Evolutionary conservation across 2,329 filamentous ascomycete genomes (phyloP), one percentile per base, ranked within the genome.

Genomic region (Aspergillus sojae): DNA sequence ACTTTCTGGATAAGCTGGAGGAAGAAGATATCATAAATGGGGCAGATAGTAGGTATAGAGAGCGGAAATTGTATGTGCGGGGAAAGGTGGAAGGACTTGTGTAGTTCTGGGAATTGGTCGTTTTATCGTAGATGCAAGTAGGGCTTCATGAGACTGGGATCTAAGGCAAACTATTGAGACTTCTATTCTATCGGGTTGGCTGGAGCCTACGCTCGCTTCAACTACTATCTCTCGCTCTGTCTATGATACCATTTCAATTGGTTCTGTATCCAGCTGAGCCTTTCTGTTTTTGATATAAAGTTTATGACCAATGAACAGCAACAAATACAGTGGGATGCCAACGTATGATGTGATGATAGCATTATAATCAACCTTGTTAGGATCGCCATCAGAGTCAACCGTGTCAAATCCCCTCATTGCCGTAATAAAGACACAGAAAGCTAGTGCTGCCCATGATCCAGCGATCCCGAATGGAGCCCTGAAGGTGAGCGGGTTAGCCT

Each of bases 351-450:
- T 92, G 76, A 94, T 86, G 78, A 94, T 93, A 70, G 86, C 89
- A 81, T 90, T 88, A 82, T 90, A 90, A 76, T 91, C 86, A 67
- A 91, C 91, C 56, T 81, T 81, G 58, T 82, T 83, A 61, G 83
- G 82, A 68, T 80, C 71, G 70, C 75, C 60, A 45, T 71, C 76
- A 62, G 75, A 77, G 2, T 87, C 82, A 77, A 94, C 94, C 62
- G 90, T 89, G 61, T 86, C 83, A 78, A 88, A 94, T 82, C 93
- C 94, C 85, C 95, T 96, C 72, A 91, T 94, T 57, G 95, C 74
- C 1, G 89, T 86, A 64, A 95, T 91, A 39, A 95, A 74, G 71
- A 85, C 83, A 79, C 90, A 93, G 79, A 93, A 89, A 72, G 83
- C 80, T 2, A 95, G 83, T 0, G 90, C 90, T 63, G 81, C 80